Evolutionary conservation across 2,329 filamentous ascomycete genomes (phyloP).

Genomic region (Nectriaceae sp.): DNA sequence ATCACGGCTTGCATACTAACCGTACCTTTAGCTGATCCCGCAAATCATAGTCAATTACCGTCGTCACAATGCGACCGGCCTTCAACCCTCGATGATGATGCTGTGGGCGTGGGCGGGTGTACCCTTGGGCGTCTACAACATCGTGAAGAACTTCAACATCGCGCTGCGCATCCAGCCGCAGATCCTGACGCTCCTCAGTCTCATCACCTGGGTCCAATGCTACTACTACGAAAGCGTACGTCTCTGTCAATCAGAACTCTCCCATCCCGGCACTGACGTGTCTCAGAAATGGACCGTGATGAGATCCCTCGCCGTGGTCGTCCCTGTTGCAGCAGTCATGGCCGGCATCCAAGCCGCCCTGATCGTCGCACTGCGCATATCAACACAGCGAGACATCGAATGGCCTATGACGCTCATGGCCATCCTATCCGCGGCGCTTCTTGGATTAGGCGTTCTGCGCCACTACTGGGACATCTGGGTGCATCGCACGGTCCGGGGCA

Average conservation of each 20-base stretch:
- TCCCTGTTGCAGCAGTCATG: slow-evolving; percentile 56
- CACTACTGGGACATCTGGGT: slow-evolving; percentile 72
- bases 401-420: slow-evolving; percentile 72
- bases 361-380: slow-evolving; percentile 56
- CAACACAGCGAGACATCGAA: slow-evolving; percentile 43
- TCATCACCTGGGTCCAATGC: slow-evolving; percentile 46
- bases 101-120: slow-evolving; percentile 70
- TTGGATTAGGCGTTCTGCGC: slow-evolving; percentile 65
- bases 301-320: slow-evolving; percentile 49
- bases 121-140: slow-evolving; percentile 58
- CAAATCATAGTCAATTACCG: slow-evolving; percentile 71
- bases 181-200: slow-evolving; percentile 43
- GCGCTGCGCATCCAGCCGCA: slow-evolving; percentile 46
- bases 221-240: slow-evolving; percentile 42
- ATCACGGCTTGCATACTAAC: background rate
- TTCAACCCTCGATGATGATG: slow-evolving; percentile 73
- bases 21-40: slow-evolving; percentile 57
- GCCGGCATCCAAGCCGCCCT: slow-evolving; percentile 60
- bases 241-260: rapidly evolving
- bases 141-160: slow-evolving; percentile 43
- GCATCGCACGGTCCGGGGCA: slow-evolving; percentile 67
- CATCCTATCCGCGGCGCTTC: slow-evolving; percentile 60
- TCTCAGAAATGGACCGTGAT: slow-evolving; percentile 52
- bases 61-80: slow-evolving; percentile 64
- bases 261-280: slow-evolving; percentile 7